Evolutionary conservation across 306 rosid genomes (phyloP).

Genomic region (Gleditsia sinensis): DNA sequence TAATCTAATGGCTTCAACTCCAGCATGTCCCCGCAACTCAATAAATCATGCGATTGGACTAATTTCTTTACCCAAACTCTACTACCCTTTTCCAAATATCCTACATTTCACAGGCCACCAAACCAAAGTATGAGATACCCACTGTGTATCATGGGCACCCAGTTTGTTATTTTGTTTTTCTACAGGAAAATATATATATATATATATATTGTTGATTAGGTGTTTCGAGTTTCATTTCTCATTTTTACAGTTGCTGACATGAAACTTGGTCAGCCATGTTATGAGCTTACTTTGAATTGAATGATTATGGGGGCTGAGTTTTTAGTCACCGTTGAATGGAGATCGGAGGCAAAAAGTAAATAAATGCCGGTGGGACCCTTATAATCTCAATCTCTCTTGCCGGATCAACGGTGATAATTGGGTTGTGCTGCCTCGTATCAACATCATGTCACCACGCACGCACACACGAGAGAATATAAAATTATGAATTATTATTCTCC

Average conservation of each 20-base stretch:
- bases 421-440: slow-evolving; percentile 36
- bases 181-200: background rate
- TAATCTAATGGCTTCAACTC: slow-evolving; percentile 35
- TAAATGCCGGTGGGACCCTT: slow-evolving; percentile 32
- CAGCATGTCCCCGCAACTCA: slow-evolving; percentile 17
- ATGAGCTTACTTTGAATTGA: slow-evolving; percentile 21
- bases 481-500: slow-evolving; percentile 24
- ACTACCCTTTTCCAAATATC: slow-evolving; percentile 7
- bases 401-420: slow-evolving; percentile 51
- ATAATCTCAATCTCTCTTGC: slow-evolving; percentile 24
- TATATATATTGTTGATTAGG: background rate
- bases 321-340: slow-evolving; percentile 40
- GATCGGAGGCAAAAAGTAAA: too few species aligned
- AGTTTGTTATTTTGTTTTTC: slow-evolving; percentile 41
- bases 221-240: slow-evolving; percentile 1
- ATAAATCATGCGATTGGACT: too few species aligned
- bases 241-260: slow-evolving; percentile 14
- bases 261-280: slow-evolving; percentile 23
- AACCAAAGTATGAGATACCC: slow-evolving; percentile 83
- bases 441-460: slow-evolving; percentile 56
- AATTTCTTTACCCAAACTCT: slow-evolving; percentile 37
- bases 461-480: slow-evolving; percentile 26
- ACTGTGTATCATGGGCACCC: slow-evolving; percentile 56
- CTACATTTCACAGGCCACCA: slow-evolving; percentile 53
- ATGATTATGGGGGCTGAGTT: slow-evolving; percentile 36